Evolutionary conservation across 768 basidiomycete species (phyloP).

Genomic region (Cyclocybe aegerita): DNA sequence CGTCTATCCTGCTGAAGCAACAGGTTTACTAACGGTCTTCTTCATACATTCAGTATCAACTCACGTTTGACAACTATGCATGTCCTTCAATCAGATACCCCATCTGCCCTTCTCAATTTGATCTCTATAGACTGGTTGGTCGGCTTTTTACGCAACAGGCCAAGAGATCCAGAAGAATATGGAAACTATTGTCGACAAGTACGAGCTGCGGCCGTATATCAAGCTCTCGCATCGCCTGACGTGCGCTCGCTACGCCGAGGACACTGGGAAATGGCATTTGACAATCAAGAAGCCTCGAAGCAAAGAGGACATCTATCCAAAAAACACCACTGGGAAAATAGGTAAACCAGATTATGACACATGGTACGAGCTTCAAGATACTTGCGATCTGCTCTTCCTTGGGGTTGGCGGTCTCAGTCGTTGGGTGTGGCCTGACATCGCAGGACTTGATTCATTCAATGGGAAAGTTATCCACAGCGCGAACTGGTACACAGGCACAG

Average conservation of each 20-base stretch:
- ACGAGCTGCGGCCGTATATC: slow-evolving; percentile 51
- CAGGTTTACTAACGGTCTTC: background rate
- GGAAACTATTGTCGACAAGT: slow-evolving; percentile 53
- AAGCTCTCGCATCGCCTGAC: slow-evolving; percentile 55
- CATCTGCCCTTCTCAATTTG: background rate
- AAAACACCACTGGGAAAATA: background rate
- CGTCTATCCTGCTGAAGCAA: slow-evolving; percentile 1
- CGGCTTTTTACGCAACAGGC: slow-evolving; percentile 58
- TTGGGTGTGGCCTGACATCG: slow-evolving; percentile 70
- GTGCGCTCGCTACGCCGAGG: slow-evolving; percentile 49
- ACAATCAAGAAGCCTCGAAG: slow-evolving; percentile 36
- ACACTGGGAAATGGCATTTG: slow-evolving; percentile 55
- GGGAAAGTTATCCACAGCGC: slow-evolving; percentile 67
- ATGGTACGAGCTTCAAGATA: slow-evolving; percentile 49
- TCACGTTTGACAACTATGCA: slow-evolving; percentile 56
- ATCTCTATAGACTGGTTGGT: slow-evolving; percentile 50
- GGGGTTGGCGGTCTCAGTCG: slow-evolving; percentile 52
- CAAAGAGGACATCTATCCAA: background rate
- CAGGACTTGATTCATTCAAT: slow-evolving; percentile 53
- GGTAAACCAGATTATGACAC: slow-evolving; percentile 16
- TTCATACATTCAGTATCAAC: slow-evolving; percentile 46
- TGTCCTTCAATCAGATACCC: slow-evolving; percentile 2
- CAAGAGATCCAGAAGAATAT: slow-evolving; percentile 59
- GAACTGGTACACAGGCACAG: slow-evolving; percentile 44
- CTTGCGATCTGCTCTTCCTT: slow-evolving; percentile 56